These are phyloP conservation scores for Houttuynia cordata DNA, from an alignment of 164 flowering plant species.

Conservation along the genomic window DNA sequence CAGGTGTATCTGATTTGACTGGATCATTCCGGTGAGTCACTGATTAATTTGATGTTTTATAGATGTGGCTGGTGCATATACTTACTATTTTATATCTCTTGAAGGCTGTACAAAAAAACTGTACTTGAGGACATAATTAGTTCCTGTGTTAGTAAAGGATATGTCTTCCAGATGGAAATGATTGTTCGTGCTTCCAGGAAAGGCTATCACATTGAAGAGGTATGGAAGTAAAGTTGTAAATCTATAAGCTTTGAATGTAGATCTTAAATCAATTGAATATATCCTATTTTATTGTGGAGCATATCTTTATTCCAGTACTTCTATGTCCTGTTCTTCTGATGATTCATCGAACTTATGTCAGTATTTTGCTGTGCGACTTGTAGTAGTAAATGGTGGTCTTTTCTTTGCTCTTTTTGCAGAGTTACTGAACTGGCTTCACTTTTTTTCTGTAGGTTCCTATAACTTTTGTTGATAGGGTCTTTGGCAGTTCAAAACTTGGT, in stretches of 20 bases:
- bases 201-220: constrained; percentile 94
- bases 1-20: constrained; percentile 96
- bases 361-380: neutral
- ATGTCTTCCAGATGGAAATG: constrained; percentile 99
- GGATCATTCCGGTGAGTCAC: constrained; percentile 78
- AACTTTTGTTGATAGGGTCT: constrained; percentile 92
- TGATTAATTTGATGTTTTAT: neutral
- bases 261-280: too few relatives aligned
- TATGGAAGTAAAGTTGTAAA: constrained; percentile 9
- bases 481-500: constrained; percentile 94
- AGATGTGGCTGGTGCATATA: neutral
- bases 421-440: neutral
- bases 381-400: neutral
- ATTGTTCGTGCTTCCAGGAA: constrained; percentile 92
- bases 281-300: neutral
- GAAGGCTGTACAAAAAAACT: constrained; percentile 70
- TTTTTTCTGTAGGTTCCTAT: constrained; percentile 65
- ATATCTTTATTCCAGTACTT: neutral
- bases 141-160: constrained; percentile 89
- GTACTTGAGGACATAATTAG: constrained; percentile 83
- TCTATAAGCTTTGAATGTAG: too few relatives aligned
- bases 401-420: neutral
- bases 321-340: neutral
- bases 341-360: neutral
- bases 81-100: constrained; percentile 1